These are phyloP conservation scores for Crithidia bombi DNA, from an alignment of 208 protist genomes.

Conservation along the genomic window DNA sequence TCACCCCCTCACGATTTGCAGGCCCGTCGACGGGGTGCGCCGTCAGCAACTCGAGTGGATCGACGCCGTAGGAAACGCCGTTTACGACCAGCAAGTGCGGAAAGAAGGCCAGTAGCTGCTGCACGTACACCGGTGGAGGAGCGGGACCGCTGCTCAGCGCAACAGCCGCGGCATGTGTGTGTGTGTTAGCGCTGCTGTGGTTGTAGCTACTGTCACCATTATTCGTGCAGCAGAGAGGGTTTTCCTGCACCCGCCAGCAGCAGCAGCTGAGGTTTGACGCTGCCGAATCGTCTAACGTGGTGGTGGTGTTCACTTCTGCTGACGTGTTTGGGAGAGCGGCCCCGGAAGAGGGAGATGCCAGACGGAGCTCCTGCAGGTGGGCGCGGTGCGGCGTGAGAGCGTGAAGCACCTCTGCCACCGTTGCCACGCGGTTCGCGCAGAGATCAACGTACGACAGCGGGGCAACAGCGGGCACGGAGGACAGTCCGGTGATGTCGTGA, in stretches of 20 bases:
- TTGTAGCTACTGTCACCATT: background rate
- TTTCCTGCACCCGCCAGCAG: constrained; percentile 18
- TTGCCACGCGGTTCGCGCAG: constrained; percentile 63
- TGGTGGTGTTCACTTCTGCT: background rate
- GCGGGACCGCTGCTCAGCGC: background rate
- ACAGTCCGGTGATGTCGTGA: constrained; percentile 46
- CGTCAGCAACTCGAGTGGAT: constrained; percentile 40
- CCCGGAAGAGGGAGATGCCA: constrained; percentile 35
- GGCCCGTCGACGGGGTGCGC: background rate
- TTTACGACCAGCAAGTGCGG: constrained; percentile 55
- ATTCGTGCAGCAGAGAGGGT: constrained; percentile 11
- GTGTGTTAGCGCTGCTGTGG: background rate
- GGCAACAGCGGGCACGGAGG: constrained; percentile 45
- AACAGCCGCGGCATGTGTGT: background rate
- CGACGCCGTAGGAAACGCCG: constrained; percentile 55
- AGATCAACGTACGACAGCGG: constrained; percentile 67
- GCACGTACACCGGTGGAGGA: constrained; percentile 34
- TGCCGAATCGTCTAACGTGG: background rate
- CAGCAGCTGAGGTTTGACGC: background rate
- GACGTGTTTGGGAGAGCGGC: no score
- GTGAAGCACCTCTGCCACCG: constrained; percentile 37
- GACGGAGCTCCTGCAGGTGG: constrained; percentile 57
- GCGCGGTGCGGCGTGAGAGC: constrained; percentile 45
- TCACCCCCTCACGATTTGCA: background rate
- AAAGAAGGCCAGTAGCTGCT: constrained; percentile 45